phyloP scores from a whole-genome alignment of 2,329 filamentous ascomycete species.

The Ascocoryne sarcoides region DNA sequence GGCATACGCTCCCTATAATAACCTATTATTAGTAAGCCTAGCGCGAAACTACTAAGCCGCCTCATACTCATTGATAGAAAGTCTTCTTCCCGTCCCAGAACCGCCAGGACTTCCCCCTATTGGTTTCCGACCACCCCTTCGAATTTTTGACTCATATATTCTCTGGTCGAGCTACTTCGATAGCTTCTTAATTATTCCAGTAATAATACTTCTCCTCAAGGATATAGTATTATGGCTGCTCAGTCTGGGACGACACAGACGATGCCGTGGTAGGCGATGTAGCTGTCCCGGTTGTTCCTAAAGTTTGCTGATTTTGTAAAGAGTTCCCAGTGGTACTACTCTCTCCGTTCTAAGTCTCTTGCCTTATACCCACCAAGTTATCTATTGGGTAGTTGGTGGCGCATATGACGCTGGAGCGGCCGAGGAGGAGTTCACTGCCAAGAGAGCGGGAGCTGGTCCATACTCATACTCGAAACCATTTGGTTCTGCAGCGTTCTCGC shows the following conservation, averaged over 20 bases:
- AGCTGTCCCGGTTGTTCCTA: not conserved
- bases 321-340: too few species aligned
- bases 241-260: conserved; percentile 3
- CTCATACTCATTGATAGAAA: conserved; percentile 5
- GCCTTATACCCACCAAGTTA: too few species aligned
- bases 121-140: conserved; percentile 6
- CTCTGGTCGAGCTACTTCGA: conserved; percentile 7
- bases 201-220: conserved; percentile 5
- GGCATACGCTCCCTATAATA: too few species aligned
- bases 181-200: conserved; percentile 1
- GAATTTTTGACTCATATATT: conserved; percentile 9
- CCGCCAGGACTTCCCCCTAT: conserved; percentile 4
- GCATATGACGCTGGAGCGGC: too few species aligned
- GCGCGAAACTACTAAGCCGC: not conserved
- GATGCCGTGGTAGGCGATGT: conserved; percentile 5
- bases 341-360: too few species aligned
- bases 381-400: too few species aligned
- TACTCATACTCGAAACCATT: too few species aligned
- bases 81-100: conserved; percentile 7
- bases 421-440: too few species aligned
- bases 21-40: not conserved
- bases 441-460: too few species aligned
- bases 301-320: not conserved
- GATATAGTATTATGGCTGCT: conserved; percentile 9
- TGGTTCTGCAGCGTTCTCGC: too few species aligned